Evolutionary conservation across 2,329 filamentous ascomycete genomes (phyloP), one percentile per base, ranked within the genome.

Genomic region (Fusarium sp.): DNA sequence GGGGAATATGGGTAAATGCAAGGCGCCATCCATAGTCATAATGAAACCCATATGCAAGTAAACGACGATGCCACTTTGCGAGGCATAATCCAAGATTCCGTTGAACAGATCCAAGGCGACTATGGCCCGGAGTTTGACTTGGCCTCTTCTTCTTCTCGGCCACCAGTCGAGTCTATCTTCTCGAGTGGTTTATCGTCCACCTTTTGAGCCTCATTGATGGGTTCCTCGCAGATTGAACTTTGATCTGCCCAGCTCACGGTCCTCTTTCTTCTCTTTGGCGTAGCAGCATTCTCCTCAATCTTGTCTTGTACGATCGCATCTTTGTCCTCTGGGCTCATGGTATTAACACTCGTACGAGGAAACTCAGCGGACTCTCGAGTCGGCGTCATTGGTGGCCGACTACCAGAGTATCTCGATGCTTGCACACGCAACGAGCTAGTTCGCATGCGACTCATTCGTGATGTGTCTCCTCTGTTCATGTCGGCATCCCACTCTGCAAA

Each of bases 401-500:
- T 61, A 11, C 62, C 73, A 10, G 76, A 75, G 34, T 72, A 62
- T 48, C 73, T 77, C 47, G 73, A 71, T 22, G 74, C 72, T 36
- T 78, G 77, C 52, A 80, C 60, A 9, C 82, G 75, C 22, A 82
- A 73, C 3, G 82, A 83, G 55, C 76, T 79, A 48, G 73, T 82
- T 18, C 82, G 76, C 26, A 82, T 78, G 36, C 74, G 76, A n/a
- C 72, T 72, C 12, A 74, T n/a, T 8, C 78, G 76, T 38, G 76
- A 73, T 18, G 74, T 72, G 34, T 80, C 78, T 14, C 80, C 78
- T 30, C 81, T 75, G 28, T 78, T 82, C 78, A 80, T 81, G 55
- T 82, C 81, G 7, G 80, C 77, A 72, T 82, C 81, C 80, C 82
- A 82, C 44, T 84, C 83, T 12, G 84, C 83, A 72, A 89, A 85